Evolutionary conservation across 2,329 filamentous ascomycete genomes (phyloP), one percentile per base, ranked within the genome.

Genomic region (Spiromastix sp.): DNA sequence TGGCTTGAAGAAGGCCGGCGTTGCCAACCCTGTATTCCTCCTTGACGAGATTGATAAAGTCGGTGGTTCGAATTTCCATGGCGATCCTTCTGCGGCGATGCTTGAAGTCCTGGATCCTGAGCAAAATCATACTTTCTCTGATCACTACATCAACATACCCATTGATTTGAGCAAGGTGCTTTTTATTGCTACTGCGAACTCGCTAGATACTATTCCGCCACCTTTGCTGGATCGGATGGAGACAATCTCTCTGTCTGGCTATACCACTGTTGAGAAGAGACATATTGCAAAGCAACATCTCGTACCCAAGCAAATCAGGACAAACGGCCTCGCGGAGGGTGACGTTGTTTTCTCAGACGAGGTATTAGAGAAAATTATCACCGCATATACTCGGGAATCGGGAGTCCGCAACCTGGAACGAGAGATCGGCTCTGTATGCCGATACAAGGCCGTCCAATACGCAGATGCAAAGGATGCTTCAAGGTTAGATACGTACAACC

Each of bases 11-110:
- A 98, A 96, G 64, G 89, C 93, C 20, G 89, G 87, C 30, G 89
- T 96, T 13, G 77, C 85, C 2, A 98, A 98, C 54, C 91, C 91
- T 0, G 89, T 98, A 38, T 84, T 98, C 63, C 65, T 98, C 30
- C 77, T 98, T 9, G 91, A 98, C 53, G 91, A 98, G 64, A 95
- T 98, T 48, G 91, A 98, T 68, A 98, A 98, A 69, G 74, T 98
- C 42, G 86, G 87, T 43, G 78, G 79, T 40, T 79, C 85, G 22
- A 96, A 89, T 56, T 82, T 91, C 57, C 87, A 98, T 47, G 91
- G 91, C 26, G 91, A 98, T 52, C 91, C 91, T 3, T 93, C 85
- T 13, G 91, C 91, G 15, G 91, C 91, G 6, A 95, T 98, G 89
- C 77, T 98, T 10, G 91, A 98, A 59, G 91, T 98, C 8, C 70